Evolutionary conservation across 208 protist species (phyloP).

Genomic region (Entamoeba histolytica): DNA sequence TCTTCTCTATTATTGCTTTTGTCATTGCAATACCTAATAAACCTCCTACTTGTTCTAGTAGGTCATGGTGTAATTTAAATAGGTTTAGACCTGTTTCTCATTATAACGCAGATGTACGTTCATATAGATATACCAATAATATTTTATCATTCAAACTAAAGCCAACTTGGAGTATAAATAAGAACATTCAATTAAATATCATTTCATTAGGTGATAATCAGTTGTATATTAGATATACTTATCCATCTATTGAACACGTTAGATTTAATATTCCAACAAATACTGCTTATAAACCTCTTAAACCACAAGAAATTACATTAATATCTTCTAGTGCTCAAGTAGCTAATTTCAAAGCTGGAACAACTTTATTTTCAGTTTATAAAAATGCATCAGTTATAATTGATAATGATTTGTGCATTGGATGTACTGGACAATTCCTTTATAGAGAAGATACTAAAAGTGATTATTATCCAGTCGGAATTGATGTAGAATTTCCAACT

Average conservation of each 20-base stretch:
- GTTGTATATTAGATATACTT: background rate
- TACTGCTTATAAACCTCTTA: background rate
- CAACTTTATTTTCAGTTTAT: background rate
- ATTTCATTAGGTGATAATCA: background rate
- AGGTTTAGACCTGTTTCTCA: background rate
- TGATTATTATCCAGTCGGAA: background rate
- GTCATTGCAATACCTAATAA: background rate
- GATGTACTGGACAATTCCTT: background rate
- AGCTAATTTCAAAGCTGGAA: background rate
- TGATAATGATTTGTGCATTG: background rate
- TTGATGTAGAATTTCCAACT: background rate
- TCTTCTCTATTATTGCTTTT: too few species aligned
- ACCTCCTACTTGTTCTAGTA: background rate
- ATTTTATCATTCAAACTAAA: background rate
- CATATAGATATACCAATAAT: background rate
- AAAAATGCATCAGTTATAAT: background rate
- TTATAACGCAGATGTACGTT: background rate
- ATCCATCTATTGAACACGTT: background rate
- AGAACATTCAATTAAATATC: background rate
- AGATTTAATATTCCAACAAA: background rate
- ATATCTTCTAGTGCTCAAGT: background rate
- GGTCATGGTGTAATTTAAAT: background rate
- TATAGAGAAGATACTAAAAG: background rate
- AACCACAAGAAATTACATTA: background rate
- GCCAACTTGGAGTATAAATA: background rate